Percentiles rank a stretch among this genome's conserved stretches.
phyloP scores from a whole-genome alignment of 192 early-diverging fungal species.

The Mortierella alpina region DNA sequence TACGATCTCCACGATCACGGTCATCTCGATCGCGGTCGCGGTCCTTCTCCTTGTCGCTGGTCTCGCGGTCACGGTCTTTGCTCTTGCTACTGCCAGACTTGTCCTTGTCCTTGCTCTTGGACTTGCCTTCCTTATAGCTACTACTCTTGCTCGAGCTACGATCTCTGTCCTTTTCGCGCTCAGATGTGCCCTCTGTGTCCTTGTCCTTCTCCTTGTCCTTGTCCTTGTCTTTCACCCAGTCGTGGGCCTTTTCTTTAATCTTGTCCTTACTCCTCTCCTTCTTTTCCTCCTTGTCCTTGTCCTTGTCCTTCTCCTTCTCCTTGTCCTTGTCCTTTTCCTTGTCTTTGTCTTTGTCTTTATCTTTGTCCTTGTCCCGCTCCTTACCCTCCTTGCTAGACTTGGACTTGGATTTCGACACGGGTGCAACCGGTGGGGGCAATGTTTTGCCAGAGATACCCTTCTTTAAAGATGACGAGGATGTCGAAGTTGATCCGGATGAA shows the following conservation, averaged over 20 bases:
- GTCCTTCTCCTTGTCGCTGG: constrained; percentile 11
- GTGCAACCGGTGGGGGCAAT: constrained; percentile 7
- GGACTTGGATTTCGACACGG: constrained; percentile 34
- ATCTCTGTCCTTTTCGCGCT: constrained; percentile 45
- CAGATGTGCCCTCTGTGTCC: constrained; percentile 21
- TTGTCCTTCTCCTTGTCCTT: constrained; percentile 44
- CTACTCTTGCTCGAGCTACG: constrained; percentile 19
- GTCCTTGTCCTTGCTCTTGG: constrained; percentile 57
- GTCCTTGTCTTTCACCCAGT: constrained; percentile 26
- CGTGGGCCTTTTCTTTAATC: constrained; percentile 17
- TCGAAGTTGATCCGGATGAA: neutral
- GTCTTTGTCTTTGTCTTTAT: constrained; percentile 22
- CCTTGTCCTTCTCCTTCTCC: constrained; percentile 21
- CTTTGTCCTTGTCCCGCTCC: constrained; percentile 34
- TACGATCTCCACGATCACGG: constrained; percentile 18
- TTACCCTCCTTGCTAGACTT: constrained; percentile 32
- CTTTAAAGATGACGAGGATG: constrained; percentile 16
- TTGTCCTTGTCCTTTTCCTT: constrained; percentile 33
- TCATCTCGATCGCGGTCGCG: constrained; percentile 9
- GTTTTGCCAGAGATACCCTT: constrained; percentile 27
- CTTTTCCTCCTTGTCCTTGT: constrained; percentile 19
- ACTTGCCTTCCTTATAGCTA: constrained; percentile 44
- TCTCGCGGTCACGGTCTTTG: constrained; percentile 14
- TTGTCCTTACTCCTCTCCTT: constrained; percentile 1
- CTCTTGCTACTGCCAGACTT: constrained; percentile 50